Conservation (phyloP, 768 basidiomycete genomes). For the Pisolithus sp. region DNA sequence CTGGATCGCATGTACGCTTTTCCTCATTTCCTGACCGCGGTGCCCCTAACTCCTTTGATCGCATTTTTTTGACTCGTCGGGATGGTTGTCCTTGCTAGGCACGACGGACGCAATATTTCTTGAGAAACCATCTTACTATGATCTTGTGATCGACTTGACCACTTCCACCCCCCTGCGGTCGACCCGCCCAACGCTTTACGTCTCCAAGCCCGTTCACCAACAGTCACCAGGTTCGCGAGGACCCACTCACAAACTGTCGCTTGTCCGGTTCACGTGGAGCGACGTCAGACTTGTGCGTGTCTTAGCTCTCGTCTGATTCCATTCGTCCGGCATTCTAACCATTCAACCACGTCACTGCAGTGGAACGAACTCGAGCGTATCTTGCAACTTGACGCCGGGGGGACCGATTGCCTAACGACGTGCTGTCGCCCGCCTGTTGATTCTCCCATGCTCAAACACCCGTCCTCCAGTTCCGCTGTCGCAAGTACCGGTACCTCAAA, state of each 20-base stretch:
- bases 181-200: constrained; percentile 60
- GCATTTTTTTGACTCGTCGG: neutral
- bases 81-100: constrained; percentile 27
- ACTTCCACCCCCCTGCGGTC: constrained; percentile 55
- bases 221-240: constrained; percentile 30
- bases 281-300: constrained; percentile 63
- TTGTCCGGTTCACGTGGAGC: constrained; percentile 76
- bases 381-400: constrained; percentile 42
- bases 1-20: constrained; percentile 71
- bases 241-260: constrained; percentile 50
- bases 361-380: constrained; percentile 77
- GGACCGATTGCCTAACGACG: constrained; percentile 17
- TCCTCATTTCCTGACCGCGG: neutral
- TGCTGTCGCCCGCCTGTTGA: constrained; percentile 32
- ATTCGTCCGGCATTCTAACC: neutral
- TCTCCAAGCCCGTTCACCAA: constrained; percentile 46
- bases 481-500: constrained; percentile 13
- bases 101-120: constrained; percentile 83
- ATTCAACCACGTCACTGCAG: constrained; percentile 27
- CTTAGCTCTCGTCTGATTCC: neutral
- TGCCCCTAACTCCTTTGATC: neutral
- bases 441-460: constrained; percentile 3
- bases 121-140: constrained; percentile 74
- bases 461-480: neutral
- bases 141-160: constrained; percentile 75